Conservation (phyloP, 208 protist species). For the Acanthamoeba royreba region DNA sequence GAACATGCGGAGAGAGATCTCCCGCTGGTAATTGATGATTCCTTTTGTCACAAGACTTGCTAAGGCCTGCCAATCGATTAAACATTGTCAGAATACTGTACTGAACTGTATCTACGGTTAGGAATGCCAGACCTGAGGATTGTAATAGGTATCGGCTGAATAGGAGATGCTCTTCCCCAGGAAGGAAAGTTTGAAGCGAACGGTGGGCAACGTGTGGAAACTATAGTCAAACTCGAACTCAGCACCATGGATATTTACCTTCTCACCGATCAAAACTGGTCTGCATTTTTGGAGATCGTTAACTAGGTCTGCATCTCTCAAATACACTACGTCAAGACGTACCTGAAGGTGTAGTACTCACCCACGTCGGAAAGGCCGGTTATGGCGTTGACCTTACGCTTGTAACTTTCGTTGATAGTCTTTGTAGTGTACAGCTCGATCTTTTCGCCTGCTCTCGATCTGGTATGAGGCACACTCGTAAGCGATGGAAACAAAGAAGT, state of each 20-base stretch:
- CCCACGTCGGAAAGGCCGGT: conserved; percentile 51
- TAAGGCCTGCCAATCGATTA: conserved; percentile 9
- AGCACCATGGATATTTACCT: conserved; percentile 65
- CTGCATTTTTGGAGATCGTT: conserved; percentile 46
- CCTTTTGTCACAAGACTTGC: conserved; percentile 22
- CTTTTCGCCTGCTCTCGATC: conserved; percentile 43
- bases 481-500: neutral
- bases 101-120: neutral
- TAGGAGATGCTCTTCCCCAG: conserved; percentile 62
- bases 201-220: conserved; percentile 75
- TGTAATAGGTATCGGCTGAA: conserved; percentile 66
- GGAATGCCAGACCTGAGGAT: conserved; percentile 21
- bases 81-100: neutral
- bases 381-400: conserved; percentile 60
- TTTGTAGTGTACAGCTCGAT: conserved; percentile 61
- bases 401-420: conserved; percentile 59
- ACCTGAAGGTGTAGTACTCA: conserved; percentile 57
- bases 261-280: conserved; percentile 49
- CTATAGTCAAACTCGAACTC: conserved; percentile 74
- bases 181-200: conserved; percentile 65
- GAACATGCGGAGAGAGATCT: conserved; percentile 57
- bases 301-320: conserved; percentile 47
- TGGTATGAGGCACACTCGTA: conserved; percentile 42
- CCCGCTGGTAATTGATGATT: conserved; percentile 56
- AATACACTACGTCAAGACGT: neutral